Base-by-base conservation (phyloP, 345 rosid species). In the Leavenworthia alabamica region DNA sequence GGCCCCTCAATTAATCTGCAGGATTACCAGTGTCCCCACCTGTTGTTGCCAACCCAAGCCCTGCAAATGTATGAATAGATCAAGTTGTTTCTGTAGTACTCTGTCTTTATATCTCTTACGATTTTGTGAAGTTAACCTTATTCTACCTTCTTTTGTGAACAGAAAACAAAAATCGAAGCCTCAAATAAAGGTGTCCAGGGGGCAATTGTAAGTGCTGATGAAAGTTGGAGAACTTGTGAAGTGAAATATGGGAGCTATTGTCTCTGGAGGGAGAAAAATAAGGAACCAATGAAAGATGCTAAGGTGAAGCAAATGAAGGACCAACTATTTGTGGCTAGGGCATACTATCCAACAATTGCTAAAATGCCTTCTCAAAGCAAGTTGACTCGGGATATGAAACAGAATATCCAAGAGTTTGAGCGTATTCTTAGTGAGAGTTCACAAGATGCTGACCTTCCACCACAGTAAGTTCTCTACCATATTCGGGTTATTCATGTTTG, bases 281-380 rank as follows among this genome's bases (percentile, higher is more conserved):
- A 74, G 77, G 83, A 87, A 82, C 80, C 80, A 5, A 75, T 93
- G 83, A 89, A 82, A 75, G 99, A 93, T 76, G 62, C 69, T 40
- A 77, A 76, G 74, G 92, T 92, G 67, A 92, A 86, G 78, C 86
- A 80, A 76, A 72, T 92, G 77, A 92, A 89, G 78, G 99, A 89
- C 70, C 83, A 66, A 62, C 95, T 93, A 60, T 93, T 93, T 69
- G 90, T 82, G 49, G 96, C 96, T 58, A 82, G 99, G 72, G 86
- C 99, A 72, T 93, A 93, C 79, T 93, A 73, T 74, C 97, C 99
- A 35, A 93, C 76, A 55, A 80, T 93, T 77, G 97, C 99, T 33
- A 93, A 93, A 71, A 82, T 89, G 73, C 95, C 88, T 68, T 67
- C 78, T 45, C 90, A 87, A 69, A 78, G 60, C 73, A 80, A 74